phyloP scores from a whole-genome alignment of 805 yeast species.

The Nakazawaea molendinolei region DNA sequence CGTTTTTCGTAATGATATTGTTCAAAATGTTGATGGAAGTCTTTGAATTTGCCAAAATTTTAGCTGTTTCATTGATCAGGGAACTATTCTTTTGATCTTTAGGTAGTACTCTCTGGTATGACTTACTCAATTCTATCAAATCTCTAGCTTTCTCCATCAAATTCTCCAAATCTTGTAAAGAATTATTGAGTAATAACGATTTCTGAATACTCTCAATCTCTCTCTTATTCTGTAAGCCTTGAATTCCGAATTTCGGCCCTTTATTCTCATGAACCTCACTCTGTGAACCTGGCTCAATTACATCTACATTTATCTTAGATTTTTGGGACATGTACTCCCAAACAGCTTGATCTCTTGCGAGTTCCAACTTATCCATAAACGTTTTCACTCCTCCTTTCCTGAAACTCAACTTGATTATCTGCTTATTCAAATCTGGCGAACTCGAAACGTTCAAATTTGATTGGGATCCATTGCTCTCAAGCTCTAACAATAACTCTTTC shows the following conservation, averaged over 20 bases:
- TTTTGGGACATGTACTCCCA: constrained; percentile 33
- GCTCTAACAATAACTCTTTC: constrained; percentile 3
- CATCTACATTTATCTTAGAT: constrained; percentile 28
- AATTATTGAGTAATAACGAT: constrained; percentile 54
- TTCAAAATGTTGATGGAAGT: constrained; percentile 21
- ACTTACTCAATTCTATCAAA: constrained; percentile 48
- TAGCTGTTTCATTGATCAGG: constrained; percentile 19
- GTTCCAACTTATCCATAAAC: constrained; percentile 41
- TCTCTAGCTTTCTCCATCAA: constrained; percentile 76
- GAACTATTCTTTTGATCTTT: constrained; percentile 11
- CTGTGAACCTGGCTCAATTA: constrained; percentile 19
- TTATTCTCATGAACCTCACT: background rate
- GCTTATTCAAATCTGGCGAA: constrained; percentile 19
- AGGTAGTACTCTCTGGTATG: constrained; percentile 27
- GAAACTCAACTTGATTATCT: constrained; percentile 62
- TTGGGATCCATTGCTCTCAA: constrained; percentile 11
- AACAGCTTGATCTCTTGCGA: constrained; percentile 38
- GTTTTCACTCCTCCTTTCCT: constrained; percentile 58
- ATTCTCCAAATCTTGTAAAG: constrained; percentile 71
- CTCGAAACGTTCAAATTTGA: constrained; percentile 20
- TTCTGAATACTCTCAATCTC: constrained; percentile 50
- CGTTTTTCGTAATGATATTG: constrained; percentile 22
- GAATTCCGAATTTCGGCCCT: constrained; percentile 49
- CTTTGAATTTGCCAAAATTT: constrained; percentile 23
- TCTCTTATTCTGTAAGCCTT: constrained; percentile 55